Percentiles rank a stretch among this genome's conserved stretches.
These are phyloP conservation scores for Fonsecaea pugnacius DNA, from an alignment of 2,329 filamentous ascomycete genomes.

Conservation along the genomic window DNA sequence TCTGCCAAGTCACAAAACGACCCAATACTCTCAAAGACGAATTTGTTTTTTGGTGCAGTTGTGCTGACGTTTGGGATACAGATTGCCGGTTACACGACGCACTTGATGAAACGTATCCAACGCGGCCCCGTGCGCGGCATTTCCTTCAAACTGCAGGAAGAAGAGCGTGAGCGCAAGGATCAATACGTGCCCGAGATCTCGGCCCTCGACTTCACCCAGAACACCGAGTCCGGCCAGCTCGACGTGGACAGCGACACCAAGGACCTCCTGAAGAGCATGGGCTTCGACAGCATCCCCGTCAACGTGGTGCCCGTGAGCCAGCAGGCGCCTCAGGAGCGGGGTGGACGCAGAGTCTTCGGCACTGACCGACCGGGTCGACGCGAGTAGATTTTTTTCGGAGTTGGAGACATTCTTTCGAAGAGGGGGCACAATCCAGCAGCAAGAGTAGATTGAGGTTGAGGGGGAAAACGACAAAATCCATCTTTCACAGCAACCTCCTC, in stretches of 20 bases:
- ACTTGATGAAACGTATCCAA: conserved; percentile 99
- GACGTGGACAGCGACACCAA: conserved; percentile 98
- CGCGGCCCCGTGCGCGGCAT: conserved; percentile 98
- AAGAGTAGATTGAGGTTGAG: background rate
- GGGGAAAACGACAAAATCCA: background rate
- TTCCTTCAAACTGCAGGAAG: conserved; percentile 99
- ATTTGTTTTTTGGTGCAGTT: background rate
- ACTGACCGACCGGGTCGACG: conserved; percentile 34
- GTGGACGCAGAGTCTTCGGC: conserved; percentile 59
- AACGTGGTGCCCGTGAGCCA: conserved; percentile 91
- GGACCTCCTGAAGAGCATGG: conserved; percentile 97
- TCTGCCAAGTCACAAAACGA: background rate
- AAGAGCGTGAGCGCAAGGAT: conserved; percentile 99
- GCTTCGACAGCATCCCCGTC: conserved; percentile 98
- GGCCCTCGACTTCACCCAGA: conserved; percentile 96
- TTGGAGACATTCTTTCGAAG: background rate
- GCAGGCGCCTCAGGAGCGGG: conserved; percentile 71
- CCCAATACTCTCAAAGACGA: background rate
- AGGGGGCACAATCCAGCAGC: background rate
- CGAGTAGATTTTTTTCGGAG: conserved; percentile 17
- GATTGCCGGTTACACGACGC: conserved; percentile 98
- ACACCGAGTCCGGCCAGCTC: conserved; percentile 87
- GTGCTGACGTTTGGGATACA: conserved; percentile 43
- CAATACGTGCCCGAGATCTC: conserved; percentile 99
- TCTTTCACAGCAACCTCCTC: too few relatives aligned